phyloP scores from a whole-genome alignment of 148 eudicot species.

The Rhododendron simsii region DNA sequence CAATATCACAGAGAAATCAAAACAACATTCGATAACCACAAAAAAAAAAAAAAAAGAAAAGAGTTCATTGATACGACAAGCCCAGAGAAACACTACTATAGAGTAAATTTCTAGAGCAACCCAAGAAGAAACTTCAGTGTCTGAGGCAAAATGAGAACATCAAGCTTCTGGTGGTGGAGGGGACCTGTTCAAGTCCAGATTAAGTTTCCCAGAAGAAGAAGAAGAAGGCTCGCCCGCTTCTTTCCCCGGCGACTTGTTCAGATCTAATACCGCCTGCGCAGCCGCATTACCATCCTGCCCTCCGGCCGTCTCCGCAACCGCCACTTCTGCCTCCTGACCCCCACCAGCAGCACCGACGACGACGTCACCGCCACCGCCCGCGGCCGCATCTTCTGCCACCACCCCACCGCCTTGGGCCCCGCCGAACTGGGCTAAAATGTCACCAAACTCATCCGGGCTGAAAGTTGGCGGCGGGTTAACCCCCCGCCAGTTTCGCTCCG shows the following conservation, averaged over 20 bases:
- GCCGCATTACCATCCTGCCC: neutral
- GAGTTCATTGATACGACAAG: too few relatives aligned
- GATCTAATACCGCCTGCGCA: neutral
- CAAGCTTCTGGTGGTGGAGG: neutral
- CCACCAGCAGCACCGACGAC: neutral
- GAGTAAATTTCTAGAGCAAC: too few relatives aligned
- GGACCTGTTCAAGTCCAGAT: neutral
- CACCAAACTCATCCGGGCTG: neutral
- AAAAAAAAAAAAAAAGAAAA: too few relatives aligned
- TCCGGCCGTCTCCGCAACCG: neutral
- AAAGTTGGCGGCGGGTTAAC: neutral
- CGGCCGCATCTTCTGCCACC: neutral
- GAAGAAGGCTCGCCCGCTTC: neutral
- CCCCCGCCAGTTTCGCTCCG: neutral
- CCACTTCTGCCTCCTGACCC: neutral
- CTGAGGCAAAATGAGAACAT: neutral
- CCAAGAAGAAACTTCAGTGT: too few relatives aligned
- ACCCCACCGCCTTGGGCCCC: neutral
- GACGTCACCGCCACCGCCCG: neutral
- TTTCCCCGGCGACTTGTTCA: neutral
- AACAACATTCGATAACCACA: neutral
- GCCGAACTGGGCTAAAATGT: neutral
- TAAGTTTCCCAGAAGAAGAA: neutral
- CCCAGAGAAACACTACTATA: too few relatives aligned
- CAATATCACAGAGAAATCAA: neutral